Percentiles rank a stretch among this genome's conserved stretches.
Evolutionary conservation across 108 stramenopile genomes (phyloP).

Genomic region (Cyclotella sp.): DNA sequence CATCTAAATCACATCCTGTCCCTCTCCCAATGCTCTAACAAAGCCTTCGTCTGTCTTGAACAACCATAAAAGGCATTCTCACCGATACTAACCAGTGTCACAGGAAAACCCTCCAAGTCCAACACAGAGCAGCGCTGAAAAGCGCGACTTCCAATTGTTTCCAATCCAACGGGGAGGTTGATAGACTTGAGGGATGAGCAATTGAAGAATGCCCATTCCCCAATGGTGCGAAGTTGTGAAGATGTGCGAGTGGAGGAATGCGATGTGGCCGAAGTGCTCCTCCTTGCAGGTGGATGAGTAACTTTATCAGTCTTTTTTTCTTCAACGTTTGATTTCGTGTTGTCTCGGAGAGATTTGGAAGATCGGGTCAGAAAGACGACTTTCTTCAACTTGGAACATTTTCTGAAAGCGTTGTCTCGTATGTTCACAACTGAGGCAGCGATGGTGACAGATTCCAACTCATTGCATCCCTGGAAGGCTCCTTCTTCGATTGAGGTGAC

Average conservation of each 20-base stretch:
- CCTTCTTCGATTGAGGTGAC: slow-evolving; percentile 41
- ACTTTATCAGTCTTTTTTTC: slow-evolving; percentile 23
- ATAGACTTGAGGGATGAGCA: slow-evolving; percentile 39
- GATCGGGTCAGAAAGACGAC: slow-evolving; percentile 25
- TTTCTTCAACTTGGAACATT: slow-evolving; percentile 43
- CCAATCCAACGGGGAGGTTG: slow-evolving; percentile 33
- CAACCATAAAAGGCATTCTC: slow-evolving; percentile 56
- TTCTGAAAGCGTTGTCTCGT: slow-evolving; percentile 49
- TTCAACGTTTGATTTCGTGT: neutral
- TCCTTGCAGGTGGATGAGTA: neutral
- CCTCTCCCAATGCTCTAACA: slow-evolving; percentile 28
- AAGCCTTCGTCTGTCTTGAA: slow-evolving; percentile 26
- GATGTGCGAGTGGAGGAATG: neutral
- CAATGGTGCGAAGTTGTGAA: slow-evolving; percentile 30
- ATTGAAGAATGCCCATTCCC: slow-evolving; percentile 52
- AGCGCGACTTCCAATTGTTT: slow-evolving; percentile 40
- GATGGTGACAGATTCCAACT: slow-evolving; percentile 46
- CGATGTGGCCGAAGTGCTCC: slow-evolving; percentile 7
- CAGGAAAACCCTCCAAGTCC: slow-evolving; percentile 30
- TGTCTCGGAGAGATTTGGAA: neutral
- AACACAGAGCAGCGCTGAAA: slow-evolving; percentile 54
- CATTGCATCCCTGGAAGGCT: slow-evolving; percentile 54
- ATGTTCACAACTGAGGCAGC: slow-evolving; percentile 44
- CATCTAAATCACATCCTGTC: slow-evolving; percentile 6
- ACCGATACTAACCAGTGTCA: slow-evolving; percentile 45